Percentiles rank a stretch among this genome's conserved stretches.
Conservation (phyloP, 768 basidiomycete genomes). For the Tylopilus sp. region DNA sequence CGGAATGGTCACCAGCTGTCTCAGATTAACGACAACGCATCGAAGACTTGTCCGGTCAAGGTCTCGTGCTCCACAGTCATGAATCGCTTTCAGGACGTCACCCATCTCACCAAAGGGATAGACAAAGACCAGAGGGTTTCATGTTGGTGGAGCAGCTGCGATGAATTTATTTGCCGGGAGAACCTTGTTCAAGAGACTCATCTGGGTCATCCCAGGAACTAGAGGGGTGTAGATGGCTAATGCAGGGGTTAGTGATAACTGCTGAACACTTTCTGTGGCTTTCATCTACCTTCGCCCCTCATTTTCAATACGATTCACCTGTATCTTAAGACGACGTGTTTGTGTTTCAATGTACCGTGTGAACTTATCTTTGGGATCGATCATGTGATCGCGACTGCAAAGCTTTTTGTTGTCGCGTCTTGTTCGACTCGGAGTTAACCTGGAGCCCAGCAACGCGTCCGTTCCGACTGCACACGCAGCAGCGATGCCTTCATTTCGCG, state of each 20-base stretch:
- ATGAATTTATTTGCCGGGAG: neutral
- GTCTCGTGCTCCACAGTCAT: neutral
- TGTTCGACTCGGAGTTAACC: slow-evolving; percentile 9
- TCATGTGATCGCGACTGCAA: slow-evolving; percentile 20
- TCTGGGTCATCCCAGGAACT: neutral
- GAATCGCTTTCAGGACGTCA: too few species aligned
- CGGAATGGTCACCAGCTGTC: neutral
- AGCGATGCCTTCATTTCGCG: slow-evolving; percentile 31
- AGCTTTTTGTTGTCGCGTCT: slow-evolving; percentile 6
- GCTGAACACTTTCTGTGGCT: neutral
- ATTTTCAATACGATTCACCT: too few species aligned
- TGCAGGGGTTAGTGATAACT: neutral
- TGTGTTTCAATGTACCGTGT: too few species aligned
- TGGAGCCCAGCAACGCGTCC: neutral
- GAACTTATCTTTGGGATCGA: too few species aligned
- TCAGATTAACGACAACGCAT: neutral
- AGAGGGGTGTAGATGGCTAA: neutral
- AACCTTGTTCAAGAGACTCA: slow-evolving; percentile 5
- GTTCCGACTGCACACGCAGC: slow-evolving; percentile 5
- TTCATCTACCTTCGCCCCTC: neutral
- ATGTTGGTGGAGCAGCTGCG: neutral
- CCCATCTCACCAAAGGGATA: too few species aligned
- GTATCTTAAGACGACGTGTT: too few species aligned
- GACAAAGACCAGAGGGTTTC: too few species aligned
- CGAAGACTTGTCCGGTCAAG: neutral